Conservation (phyloP, 2,329 filamentous ascomycete species). For the Pseudovirgaria hyperparasitica region DNA sequence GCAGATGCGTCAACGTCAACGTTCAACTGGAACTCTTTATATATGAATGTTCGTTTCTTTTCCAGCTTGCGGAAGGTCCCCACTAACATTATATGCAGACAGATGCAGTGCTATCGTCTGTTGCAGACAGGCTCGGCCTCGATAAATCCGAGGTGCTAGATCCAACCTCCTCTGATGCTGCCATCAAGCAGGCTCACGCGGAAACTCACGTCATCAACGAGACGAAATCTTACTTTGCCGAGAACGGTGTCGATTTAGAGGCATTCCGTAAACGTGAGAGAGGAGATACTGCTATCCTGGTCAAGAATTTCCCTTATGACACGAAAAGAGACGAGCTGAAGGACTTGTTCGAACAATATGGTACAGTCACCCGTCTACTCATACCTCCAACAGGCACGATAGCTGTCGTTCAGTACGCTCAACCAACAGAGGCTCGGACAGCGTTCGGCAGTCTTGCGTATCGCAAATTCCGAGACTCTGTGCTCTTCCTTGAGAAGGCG, state of each 20-base stretch:
- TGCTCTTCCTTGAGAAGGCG: slow-evolving; percentile 87
- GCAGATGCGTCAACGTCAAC: slow-evolving; percentile 62
- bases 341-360: slow-evolving; percentile 74
- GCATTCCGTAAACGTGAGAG: slow-evolving; percentile 77
- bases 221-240: slow-evolving; percentile 79
- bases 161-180: slow-evolving; percentile 88
- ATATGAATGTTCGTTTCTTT: slow-evolving; percentile 60
- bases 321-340: slow-evolving; percentile 68
- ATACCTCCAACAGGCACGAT: slow-evolving; percentile 92
- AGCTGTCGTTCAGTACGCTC: slow-evolving; percentile 79
- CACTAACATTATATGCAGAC: slow-evolving; percentile 22
- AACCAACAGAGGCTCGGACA: slow-evolving; percentile 64
- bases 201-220: slow-evolving; percentile 95
- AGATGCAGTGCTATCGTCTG: slow-evolving; percentile 83
- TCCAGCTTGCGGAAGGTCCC: slow-evolving; percentile 6
- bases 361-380: slow-evolving; percentile 65
- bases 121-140: slow-evolving; percentile 75
- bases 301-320: slow-evolving; percentile 89
- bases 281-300: slow-evolving; percentile 75
- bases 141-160: slow-evolving; percentile 86
- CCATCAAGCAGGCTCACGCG: slow-evolving; percentile 90
- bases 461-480: slow-evolving; percentile 77
- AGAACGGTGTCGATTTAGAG: slow-evolving; percentile 82
- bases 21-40: slow-evolving; percentile 99
- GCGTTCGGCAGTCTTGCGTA: slow-evolving; percentile 82